Percentiles rank a stretch among this genome's conserved stretches.
Conservation (phyloP, 495 filamentous ascomycete species). For the Penicillium antarcticum region DNA sequence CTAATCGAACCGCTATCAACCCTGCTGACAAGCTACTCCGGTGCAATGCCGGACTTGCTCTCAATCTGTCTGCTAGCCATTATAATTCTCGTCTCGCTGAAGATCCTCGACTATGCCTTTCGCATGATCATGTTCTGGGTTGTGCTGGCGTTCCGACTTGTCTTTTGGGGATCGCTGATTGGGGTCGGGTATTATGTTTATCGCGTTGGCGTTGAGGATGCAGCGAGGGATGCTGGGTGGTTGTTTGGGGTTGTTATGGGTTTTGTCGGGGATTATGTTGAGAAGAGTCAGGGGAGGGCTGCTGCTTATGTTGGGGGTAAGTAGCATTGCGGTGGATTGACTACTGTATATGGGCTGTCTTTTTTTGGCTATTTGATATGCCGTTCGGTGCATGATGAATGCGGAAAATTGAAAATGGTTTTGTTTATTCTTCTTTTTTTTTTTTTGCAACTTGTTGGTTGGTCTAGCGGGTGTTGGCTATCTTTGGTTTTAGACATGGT, state of each 20-base stretch:
- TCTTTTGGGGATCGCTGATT: conserved; percentile 56
- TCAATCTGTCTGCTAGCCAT: conserved; percentile 55
- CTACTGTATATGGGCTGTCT: no score
- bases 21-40: conserved; percentile 47
- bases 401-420: not conserved
- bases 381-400: not conserved
- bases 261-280: conserved; percentile 52
- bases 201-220: conserved; percentile 60
- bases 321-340: not conserved
- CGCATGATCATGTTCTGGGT: conserved; percentile 73
- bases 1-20: conserved; percentile 39
- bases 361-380: not conserved
- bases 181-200: conserved; percentile 54
- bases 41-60: conserved; percentile 55
- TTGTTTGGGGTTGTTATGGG: conserved; percentile 49
- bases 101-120: conserved; percentile 63
- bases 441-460: not conserved
- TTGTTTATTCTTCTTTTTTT: not conserved
- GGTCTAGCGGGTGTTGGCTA: not conserved
- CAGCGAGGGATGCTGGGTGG: conserved; percentile 57
- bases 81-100: conserved; percentile 58
- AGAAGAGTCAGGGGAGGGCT: conserved; percentile 15
- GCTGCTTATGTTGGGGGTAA: conserved; percentile 9
- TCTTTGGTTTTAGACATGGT: conserved; percentile 1
- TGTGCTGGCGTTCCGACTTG: conserved; percentile 51